Conservation (phyloP, 805 yeast genomes). For the Wickerhamiella domercqiae region DNA sequence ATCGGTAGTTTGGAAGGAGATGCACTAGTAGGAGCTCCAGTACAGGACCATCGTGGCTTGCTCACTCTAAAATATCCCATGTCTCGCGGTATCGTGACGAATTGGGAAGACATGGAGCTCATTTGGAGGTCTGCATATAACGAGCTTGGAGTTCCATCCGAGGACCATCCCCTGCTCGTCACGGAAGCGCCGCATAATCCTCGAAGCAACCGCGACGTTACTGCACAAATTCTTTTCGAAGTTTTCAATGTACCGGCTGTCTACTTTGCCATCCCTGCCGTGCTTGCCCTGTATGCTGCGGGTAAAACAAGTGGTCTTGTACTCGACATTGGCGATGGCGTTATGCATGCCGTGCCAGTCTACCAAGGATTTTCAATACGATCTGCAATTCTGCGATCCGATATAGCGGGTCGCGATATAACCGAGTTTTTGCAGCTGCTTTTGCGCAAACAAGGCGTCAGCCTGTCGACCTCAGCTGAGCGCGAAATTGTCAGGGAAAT, state of each 20-base stretch:
- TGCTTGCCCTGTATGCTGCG: constrained; percentile 67
- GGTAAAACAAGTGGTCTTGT: constrained; percentile 88
- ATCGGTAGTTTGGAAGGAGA: constrained; percentile 54
- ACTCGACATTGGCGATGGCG: constrained; percentile 88
- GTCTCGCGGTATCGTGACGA: constrained; percentile 57
- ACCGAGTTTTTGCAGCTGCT: constrained; percentile 60
- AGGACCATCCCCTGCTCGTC: constrained; percentile 74
- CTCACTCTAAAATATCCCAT: constrained; percentile 57
- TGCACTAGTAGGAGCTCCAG: constrained; percentile 57
- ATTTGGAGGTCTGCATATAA: constrained; percentile 57
- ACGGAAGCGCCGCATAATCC: constrained; percentile 88
- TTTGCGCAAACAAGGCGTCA: constrained; percentile 53
- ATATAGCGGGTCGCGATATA: constrained; percentile 75
- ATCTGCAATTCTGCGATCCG: constrained; percentile 54
- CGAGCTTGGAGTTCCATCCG: constrained; percentile 42
- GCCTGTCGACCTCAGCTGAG: constrained; percentile 58
- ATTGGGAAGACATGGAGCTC: constrained; percentile 79
- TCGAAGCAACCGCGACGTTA: constrained; percentile 37
- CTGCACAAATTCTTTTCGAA: constrained; percentile 56
- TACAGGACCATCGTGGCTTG: constrained; percentile 68
- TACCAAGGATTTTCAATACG: constrained; percentile 77
- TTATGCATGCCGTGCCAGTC: constrained; percentile 73
- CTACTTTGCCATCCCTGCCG: constrained; percentile 62
- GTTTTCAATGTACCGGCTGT: constrained; percentile 61
- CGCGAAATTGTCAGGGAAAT: constrained; percentile 63